These are phyloP conservation scores for Allantophomopsis lycopodina DNA, from an alignment of 2,329 filamentous ascomycete genomes.

Conservation along the genomic window DNA sequence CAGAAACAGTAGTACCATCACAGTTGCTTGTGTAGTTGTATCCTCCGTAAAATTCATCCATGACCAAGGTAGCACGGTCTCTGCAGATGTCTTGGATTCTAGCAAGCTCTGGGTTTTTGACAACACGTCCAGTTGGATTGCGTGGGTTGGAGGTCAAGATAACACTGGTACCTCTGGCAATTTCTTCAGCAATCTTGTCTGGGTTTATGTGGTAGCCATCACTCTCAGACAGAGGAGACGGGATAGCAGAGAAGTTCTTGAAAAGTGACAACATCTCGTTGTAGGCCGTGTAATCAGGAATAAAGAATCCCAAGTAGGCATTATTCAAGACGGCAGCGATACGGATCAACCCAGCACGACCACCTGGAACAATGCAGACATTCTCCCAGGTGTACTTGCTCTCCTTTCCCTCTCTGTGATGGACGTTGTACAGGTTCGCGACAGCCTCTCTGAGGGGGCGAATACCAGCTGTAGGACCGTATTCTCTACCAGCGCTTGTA, in stretches of 20 bases:
- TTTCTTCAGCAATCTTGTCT: slow-evolving; percentile 85
- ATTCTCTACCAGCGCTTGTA: slow-evolving; percentile 68
- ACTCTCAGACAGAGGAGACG: slow-evolving; percentile 68
- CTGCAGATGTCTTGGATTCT: slow-evolving; percentile 90
- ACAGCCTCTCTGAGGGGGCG: slow-evolving; percentile 81
- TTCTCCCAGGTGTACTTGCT: slow-evolving; percentile 97
- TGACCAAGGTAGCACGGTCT: slow-evolving; percentile 79
- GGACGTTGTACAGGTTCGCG: slow-evolving; percentile 82
- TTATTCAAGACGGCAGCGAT: slow-evolving; percentile 92
- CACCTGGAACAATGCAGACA: slow-evolving; percentile 89
- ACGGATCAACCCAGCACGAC: slow-evolving; percentile 81
- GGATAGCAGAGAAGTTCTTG: slow-evolving; percentile 83
- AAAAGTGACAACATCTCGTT: slow-evolving; percentile 95
- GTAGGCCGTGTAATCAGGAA: slow-evolving; percentile 92
- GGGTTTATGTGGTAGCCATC: slow-evolving; percentile 91
- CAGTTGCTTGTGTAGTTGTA: slow-evolving; percentile 94
- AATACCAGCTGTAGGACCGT: slow-evolving; percentile 89
- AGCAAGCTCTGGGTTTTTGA: slow-evolving; percentile 71
- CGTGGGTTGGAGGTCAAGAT: slow-evolving; percentile 91
- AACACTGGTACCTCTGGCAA: slow-evolving; percentile 72
- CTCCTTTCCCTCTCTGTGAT: slow-evolving; percentile 75
- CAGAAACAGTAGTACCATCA: slow-evolving; percentile 78
- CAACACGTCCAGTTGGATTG: slow-evolving; percentile 84
- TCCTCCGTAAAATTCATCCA: slow-evolving; percentile 92
- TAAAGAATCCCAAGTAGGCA: slow-evolving; percentile 85